Evolutionary conservation across 1,139 yeast genomes (phyloP).

Genomic region (Debaryomycetaceae sp.): DNA sequence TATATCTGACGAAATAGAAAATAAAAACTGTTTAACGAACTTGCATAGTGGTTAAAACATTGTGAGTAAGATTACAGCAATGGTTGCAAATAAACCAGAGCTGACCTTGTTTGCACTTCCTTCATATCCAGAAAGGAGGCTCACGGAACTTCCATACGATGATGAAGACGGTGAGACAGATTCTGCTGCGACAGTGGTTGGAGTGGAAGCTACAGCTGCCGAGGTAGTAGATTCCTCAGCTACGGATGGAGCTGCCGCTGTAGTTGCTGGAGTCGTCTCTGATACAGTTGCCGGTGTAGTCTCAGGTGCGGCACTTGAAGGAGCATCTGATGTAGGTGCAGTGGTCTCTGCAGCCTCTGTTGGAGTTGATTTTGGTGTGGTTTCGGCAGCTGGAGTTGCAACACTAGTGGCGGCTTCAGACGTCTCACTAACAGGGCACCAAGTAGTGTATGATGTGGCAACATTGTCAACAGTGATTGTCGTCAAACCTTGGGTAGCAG

Average conservation of each 20-base stretch:
- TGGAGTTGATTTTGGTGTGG: neutral
- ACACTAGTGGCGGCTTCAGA: neutral
- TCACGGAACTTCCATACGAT: neutral
- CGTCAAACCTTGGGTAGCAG: slow-evolving; percentile 5
- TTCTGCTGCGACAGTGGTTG: slow-evolving; percentile 3
- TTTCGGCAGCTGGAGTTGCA: neutral
- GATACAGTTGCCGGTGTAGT: neutral
- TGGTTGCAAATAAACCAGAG: neutral
- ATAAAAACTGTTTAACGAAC: neutral
- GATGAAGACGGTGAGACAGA: neutral
- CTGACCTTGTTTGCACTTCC: neutral
- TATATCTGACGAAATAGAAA: neutral
- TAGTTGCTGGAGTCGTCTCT: neutral
- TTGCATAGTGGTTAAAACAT: neutral
- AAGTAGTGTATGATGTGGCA: slow-evolving; percentile 23
- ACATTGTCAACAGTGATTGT: slow-evolving; percentile 8
- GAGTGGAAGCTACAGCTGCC: slow-evolving; percentile 5
- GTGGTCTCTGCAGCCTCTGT: neutral
- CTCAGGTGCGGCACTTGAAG: slow-evolving; percentile 4
- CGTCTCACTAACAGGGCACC: slow-evolving; percentile 11
- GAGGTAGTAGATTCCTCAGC: neutral
- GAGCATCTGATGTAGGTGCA: neutral
- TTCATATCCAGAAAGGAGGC: neutral
- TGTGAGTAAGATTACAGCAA: neutral
- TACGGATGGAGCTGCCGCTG: neutral